Evolutionary conservation across 2,329 filamentous ascomycete genomes (phyloP), one percentile per base, ranked within the genome.

Genomic region (Colletotrichum sp.): DNA sequence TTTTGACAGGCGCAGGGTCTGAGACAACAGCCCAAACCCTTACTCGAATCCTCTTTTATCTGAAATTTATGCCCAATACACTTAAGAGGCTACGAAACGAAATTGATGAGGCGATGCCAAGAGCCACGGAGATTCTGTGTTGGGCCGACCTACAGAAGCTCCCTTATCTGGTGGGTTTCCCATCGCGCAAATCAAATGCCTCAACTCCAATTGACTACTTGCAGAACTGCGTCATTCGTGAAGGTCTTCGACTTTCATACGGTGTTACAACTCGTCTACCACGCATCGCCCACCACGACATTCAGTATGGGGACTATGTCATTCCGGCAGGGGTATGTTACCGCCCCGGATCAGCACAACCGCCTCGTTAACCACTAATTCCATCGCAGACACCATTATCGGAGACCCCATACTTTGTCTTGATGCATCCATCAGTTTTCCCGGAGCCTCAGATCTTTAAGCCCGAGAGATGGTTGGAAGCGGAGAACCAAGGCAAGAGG

Each of bases 1-100:
- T 73, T 24, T n/a, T 91, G 72, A 86, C 91, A 57, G 81, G 90
- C 1, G 90, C 89, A 31, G 57, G 57, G 16, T 31, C 57, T n/a
- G 57, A 59, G 57, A 86, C 84, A 5, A 85, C 84, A 29, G 82
- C 81, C 0, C 82, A 81, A 80, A 79, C 80, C 7, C 78, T 84
- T n/a, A 78, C 81, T 4, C 68, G 83, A 29, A 81, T 84, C 27
- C 82, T 82, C 0, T 85, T 80, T 62, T 77, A 81, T 43, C 77
- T 85, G 18, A 70, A 55, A 4, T 21, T 9, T 4, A 77, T 84
- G 4, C 76, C 76, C 2, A 68, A 76, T n/a, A 76, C 77, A 3
- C 78, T 83, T 8, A 66, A 66, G 3, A 78, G 66, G 6, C 73
- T 84, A 13, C 79, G 75, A 43, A 38, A 83, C 54, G 74, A 81